Conservation (phyloP, 1,284 basidiomycete species). For the Puccinia triticina region DNA sequence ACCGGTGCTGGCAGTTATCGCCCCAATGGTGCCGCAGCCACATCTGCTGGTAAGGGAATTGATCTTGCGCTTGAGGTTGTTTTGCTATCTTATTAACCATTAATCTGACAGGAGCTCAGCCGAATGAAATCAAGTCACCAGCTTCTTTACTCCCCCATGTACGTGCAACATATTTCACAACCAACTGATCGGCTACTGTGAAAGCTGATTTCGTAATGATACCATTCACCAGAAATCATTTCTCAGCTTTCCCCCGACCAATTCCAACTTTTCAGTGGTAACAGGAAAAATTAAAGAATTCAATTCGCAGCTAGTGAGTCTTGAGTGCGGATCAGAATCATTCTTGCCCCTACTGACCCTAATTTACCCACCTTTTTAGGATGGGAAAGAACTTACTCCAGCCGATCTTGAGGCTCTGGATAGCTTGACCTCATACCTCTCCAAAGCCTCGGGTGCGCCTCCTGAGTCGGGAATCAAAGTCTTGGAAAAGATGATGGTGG, state of each 20-base stretch:
- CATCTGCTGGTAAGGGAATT: conserved; percentile 24
- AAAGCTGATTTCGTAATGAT: conserved; percentile 17
- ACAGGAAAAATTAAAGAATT: conserved; percentile 44
- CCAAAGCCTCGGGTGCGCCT: conserved; percentile 8
- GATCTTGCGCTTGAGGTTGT: background rate
- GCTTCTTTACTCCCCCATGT: conserved; percentile 29
- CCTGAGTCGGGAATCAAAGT: conserved; percentile 16
- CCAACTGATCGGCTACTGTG: background rate
- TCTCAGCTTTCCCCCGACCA: conserved; percentile 45
- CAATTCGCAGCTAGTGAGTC: conserved; percentile 39
- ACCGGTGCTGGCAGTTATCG: conserved; percentile 43
- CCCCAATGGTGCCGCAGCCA: background rate
- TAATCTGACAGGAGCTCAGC: conserved; percentile 6
- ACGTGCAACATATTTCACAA: background rate
- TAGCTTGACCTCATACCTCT: conserved; percentile 29
- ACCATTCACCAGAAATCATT: conserved; percentile 22
- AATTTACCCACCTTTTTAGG: background rate
- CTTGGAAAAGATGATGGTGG: conserved; percentile 32
- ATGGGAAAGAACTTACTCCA: background rate
- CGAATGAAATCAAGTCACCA: background rate
- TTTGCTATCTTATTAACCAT: background rate
- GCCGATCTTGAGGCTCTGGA: conserved; percentile 18
- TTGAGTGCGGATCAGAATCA: background rate
- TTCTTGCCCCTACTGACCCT: background rate
- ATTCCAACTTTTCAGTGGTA: conserved; percentile 30